Base-by-base conservation (phyloP, 1,284 basidiomycete genomes). In the Ustilago lituana region DNA sequence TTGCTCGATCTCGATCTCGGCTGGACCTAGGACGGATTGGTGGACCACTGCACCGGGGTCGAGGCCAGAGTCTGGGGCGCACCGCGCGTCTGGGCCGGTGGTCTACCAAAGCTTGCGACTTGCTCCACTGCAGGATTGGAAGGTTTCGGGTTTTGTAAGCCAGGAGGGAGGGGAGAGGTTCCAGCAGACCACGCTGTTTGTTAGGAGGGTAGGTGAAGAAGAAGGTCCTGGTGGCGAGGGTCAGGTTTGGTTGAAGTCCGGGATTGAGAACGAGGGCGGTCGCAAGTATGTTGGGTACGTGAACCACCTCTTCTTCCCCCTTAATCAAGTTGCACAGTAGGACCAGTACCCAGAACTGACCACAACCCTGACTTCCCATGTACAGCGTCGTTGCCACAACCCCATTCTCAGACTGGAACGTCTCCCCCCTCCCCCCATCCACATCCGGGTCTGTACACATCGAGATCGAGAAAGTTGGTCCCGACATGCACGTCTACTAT, bases 321-420 rank as follows among this genome's bases (percentile, higher is more conserved):
- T 29, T n/a, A 10, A 2, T 14, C 15, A 23, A 19, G 19, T 7
- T 2, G 24, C 22, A 19, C n/a, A n/a, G n/a, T n/a, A n/a, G n/a
- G n/a, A n/a, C n/a, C n/a, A n/a, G n/a, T n/a, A n/a, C n/a, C n/a
- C n/a, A n/a, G n/a, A n/a, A n/a, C n/a, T n/a, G n/a, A n/a, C n/a
- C n/a, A n/a, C n/a, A n/a, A n/a, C n/a, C n/a, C 38, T 41, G 29
- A 40, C 31, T 4, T 26, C 22, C 24, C 2, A 31, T 38, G 38
- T 35, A 4, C 12, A 56, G 55, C 15, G 64, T 60, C 1, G 64
- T 67, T 2, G 58, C 53, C 3, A 56, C 52, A 5, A 57, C 53
- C 22, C 64, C 64, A 2, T 67, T 48, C n/a, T 61, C 64, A 19
- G 64, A 67, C 15, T 67, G 64, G 64, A 61, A 60, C 41, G 53